Percentiles rank a stretch among this genome's conserved stretches.
These are phyloP conservation scores for Penicillium ochrochloron DNA, from an alignment of 495 filamentous ascomycete species.

Conservation along the genomic window DNA sequence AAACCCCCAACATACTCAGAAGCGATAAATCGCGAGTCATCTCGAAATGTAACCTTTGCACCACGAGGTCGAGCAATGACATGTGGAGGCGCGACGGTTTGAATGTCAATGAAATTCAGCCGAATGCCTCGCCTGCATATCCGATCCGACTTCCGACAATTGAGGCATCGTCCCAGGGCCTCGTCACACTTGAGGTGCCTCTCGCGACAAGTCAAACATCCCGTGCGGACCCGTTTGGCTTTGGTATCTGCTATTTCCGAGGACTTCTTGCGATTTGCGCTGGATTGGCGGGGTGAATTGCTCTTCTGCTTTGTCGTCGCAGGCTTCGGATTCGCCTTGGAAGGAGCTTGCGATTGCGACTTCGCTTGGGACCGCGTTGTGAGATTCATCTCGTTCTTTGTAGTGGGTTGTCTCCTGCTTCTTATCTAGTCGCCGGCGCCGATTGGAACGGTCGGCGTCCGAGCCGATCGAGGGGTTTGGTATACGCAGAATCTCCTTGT, in stretches of 20 bases:
- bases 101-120: constrained; percentile 91
- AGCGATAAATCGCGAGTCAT: constrained; percentile 90
- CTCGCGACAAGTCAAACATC: constrained; percentile 78
- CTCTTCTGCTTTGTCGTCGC: constrained; percentile 26
- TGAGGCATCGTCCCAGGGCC: constrained; percentile 74
- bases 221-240: constrained; percentile 72
- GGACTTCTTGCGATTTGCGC: constrained; percentile 31
- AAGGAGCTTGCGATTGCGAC: constrained; percentile 18
- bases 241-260: constrained; percentile 47
- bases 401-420: not conserved
- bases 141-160: constrained; percentile 87
- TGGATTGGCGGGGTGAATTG: constrained; percentile 27
- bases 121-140: constrained; percentile 85
- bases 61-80: constrained; percentile 63
- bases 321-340: constrained; percentile 16
- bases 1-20: constrained; percentile 88
- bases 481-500: constrained; percentile 24
- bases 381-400: constrained; percentile 27
- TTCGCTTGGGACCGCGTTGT: constrained; percentile 24
- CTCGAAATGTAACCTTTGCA: constrained; percentile 77
- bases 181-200: constrained; percentile 86
- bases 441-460: constrained; percentile 18
- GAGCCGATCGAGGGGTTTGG: constrained; percentile 18
- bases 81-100: constrained; percentile 69
- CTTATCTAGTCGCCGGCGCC: constrained; percentile 31